Evolutionary conservation across 305 asterid genomes (phyloP), one percentile per base, ranked within the genome.

Genomic region (Andrographis paniculata): DNA sequence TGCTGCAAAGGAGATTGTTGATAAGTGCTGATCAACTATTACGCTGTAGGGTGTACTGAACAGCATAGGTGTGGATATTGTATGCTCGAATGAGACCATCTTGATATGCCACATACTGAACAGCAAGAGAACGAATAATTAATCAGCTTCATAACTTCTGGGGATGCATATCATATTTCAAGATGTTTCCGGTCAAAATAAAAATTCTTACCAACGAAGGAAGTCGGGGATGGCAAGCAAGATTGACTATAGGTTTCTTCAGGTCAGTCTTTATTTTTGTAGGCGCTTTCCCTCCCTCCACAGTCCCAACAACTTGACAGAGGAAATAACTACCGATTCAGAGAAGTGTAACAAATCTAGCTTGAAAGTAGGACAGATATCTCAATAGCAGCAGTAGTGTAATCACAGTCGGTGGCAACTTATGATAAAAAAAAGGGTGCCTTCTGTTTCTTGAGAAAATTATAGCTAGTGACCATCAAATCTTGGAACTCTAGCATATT

Each of bases 221-320:
- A 55, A 81, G 95, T 45, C 99, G 99, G 61, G 99, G 99, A 73
- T 92, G 99, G 74, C 99, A 92, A 61, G 95, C 95, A 62, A 92
- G 93, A 70, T 92, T 87, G 58, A 87, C 99, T 20, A 87, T 51
- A 60, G 99, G 99, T 72, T 92, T 92, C 95, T 92, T 92, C 69
- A 92, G 74, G 80, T 92, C 99, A 13, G 99, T 82, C 78, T 92
- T 92, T 74, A 92, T 92, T 68, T 92, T 92, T 45, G 99, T 92
- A 19, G 99, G 97, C 15, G 88, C 87, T 66, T 77, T 92, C 59
- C 99, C 99, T 12, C 99, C 99, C 62, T 84, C 97, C 67, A 92
- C 88, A 52, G 99, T 87, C 64, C 95, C 99, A 65, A 92, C 97
- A 67, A 92, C 99, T 87, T 70, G 70, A 64, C 61, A 61, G 55